These are phyloP conservation scores for Cystobasidium tubakii DNA, from an alignment of 768 basidiomycete species.

Conservation along the genomic window DNA sequence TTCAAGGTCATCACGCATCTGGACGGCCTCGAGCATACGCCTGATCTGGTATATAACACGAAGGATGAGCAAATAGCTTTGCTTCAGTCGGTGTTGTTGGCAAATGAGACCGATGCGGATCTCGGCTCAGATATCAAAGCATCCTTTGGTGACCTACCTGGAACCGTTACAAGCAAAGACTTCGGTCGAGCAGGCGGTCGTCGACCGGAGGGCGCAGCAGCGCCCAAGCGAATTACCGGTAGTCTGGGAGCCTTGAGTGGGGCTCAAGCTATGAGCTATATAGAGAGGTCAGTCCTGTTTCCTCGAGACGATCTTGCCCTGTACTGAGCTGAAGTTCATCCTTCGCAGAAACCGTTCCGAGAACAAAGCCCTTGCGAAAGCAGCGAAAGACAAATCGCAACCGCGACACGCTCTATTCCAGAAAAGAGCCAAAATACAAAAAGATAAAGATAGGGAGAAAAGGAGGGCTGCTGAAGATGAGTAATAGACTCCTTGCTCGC, in stretches of 20 bases:
- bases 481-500: not conserved
- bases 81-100: slow-evolving; percentile 81
- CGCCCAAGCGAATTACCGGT: slow-evolving; percentile 68
- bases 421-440: slow-evolving; percentile 29
- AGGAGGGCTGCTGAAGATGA: slow-evolving; percentile 22
- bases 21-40: slow-evolving; percentile 77
- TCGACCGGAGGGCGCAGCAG: slow-evolving; percentile 54
- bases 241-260: slow-evolving; percentile 78
- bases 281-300: slow-evolving; percentile 22
- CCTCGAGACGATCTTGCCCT: too few relatives aligned
- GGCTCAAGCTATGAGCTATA: slow-evolving; percentile 33
- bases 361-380: slow-evolving; percentile 34
- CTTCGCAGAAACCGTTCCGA: slow-evolving; percentile 32
- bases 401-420: slow-evolving; percentile 32
- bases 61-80: slow-evolving; percentile 92
- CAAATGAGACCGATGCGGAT: slow-evolving; percentile 84
- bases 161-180: slow-evolving; percentile 57
- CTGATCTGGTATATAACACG: slow-evolving; percentile 84
- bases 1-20: slow-evolving; percentile 99
- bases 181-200: slow-evolving; percentile 54
- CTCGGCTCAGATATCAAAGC: slow-evolving; percentile 68
- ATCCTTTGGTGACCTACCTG: slow-evolving; percentile 77
- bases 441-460: slow-evolving; percentile 33
- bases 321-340: not conserved
- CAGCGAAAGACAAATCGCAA: slow-evolving; percentile 29